Evolutionary conservation across 1,284 basidiomycete genomes (phyloP), one percentile per base, ranked within the genome.

Genomic region (Irpex rosettiformis): DNA sequence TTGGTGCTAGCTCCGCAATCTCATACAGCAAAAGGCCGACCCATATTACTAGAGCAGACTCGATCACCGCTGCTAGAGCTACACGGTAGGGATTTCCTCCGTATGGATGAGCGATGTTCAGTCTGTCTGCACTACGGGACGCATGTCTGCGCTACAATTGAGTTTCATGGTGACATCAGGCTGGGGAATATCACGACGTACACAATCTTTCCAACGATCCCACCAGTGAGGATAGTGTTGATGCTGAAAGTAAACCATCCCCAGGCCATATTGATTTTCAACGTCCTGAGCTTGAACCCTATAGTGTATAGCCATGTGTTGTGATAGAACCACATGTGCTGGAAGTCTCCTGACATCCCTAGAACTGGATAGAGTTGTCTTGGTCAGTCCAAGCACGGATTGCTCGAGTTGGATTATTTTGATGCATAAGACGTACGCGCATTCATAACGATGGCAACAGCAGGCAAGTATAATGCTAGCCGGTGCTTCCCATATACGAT

Each of bases 41-140:
- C 67, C 67, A 67, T 27, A 63, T 68, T 3, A 66, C 62, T 7
- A 64, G 40, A 4, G 66, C 66, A 2, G 67, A 66, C 56, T 68
- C 67, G 47, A 68, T 61, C 30, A 63, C 53, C 6, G 62, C 66
- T 10, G 58, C 58, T 28, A 67, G 25, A 24, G 61, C 58, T 0
- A 54, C 59, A 24, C 22, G 29, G 29, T 66, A 61, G 21, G 16
- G 53, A 18, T 8, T 45, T 11, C 18, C 18, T 2, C 37, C 28
- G 11, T 27, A 10, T 1, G 28, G 54, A 2, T 18, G 16, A 16
- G n/a, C 40, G n/a, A 18, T 27, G 10, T 49, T 49, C 48, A 11
- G 3, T 27, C 24, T 10, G 30, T 33, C 30, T 11, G 47, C 54
- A 27, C 24, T 24, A n/a, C 42, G 47, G 16, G 45, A 29, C 22